Percentiles rank a stretch among this genome's conserved stretches.
Evolutionary conservation across 176 grass and related monocot genomes (phyloP).

Genomic region (Cenchrus americanus): DNA sequence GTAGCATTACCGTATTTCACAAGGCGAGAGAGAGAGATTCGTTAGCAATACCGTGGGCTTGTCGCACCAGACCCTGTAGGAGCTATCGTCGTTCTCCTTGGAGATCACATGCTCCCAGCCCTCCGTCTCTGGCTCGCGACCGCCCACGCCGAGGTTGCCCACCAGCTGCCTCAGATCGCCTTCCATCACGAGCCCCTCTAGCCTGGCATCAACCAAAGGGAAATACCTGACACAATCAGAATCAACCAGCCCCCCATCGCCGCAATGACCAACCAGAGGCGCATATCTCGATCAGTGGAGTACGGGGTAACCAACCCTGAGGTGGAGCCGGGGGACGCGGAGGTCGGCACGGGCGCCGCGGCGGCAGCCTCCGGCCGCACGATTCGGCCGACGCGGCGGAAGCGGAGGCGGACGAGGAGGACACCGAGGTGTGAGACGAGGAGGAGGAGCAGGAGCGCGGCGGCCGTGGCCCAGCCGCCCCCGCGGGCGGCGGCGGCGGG

Average conservation of each 20-base stretch:
- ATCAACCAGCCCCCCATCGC: not conserved
- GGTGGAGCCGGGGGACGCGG: not conserved
- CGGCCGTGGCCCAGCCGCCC: conserved; percentile 68
- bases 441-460: conserved; percentile 63
- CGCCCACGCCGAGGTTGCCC: conserved; percentile 41
- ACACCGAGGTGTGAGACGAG: conserved; percentile 40
- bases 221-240: not conserved
- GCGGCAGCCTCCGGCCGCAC: not conserved
- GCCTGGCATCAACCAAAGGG: conserved; percentile 40
- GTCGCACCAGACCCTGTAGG: conserved; percentile 78
- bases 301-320: not conserved
- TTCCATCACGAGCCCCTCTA: conserved; percentile 63
- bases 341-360: not conserved
- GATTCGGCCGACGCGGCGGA: conserved; percentile 11
- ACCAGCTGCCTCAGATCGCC: conserved; percentile 78
- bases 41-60: conserved; percentile 55
- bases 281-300: not conserved
- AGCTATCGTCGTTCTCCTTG: conserved; percentile 62
- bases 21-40: not conserved
- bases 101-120: conserved; percentile 72
- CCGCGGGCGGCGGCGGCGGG: conserved; percentile 26
- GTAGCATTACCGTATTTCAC: not conserved
- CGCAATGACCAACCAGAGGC: not conserved
- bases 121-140: conserved; percentile 46
- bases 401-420: conserved; percentile 48